These are phyloP conservation scores for Pichia pseudocactophila DNA, from an alignment of 805 yeast genomes.

Conservation along the genomic window DNA sequence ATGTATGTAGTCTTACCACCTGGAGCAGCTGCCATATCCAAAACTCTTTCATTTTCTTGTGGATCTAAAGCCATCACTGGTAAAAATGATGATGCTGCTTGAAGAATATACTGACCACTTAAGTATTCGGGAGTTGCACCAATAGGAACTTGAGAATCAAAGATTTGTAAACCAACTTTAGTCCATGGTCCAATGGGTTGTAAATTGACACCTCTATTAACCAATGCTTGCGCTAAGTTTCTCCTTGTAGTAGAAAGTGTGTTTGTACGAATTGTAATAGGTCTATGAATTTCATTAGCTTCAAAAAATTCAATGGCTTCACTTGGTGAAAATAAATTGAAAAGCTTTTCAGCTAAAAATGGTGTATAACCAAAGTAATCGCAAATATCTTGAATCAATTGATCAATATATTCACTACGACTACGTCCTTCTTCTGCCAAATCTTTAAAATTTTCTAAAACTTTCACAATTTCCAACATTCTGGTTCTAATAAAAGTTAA, in stretches of 20 bases:
- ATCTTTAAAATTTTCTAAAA: constrained; percentile 78
- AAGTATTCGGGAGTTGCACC: constrained; percentile 99
- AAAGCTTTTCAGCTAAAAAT: constrained; percentile 87
- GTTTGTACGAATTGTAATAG: constrained; percentile 95
- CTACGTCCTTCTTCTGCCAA: constrained; percentile 80
- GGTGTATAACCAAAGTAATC: constrained; percentile 90
- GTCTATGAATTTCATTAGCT: constrained; percentile 96
- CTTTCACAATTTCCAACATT: constrained; percentile 92
- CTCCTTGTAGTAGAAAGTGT: constrained; percentile 91
- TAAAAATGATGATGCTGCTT: constrained; percentile 95
- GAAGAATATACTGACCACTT: constrained; percentile 95
- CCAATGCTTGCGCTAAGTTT: constrained; percentile 89
- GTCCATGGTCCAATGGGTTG: constrained; percentile 99
- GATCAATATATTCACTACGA: constrained; percentile 72
- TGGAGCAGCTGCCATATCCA: constrained; percentile 99
- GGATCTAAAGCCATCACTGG: constrained; percentile 98
- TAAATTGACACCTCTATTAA: constrained; percentile 92
- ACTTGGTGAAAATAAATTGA: constrained; percentile 83
- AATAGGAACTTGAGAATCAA: constrained; percentile 98
- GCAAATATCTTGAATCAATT: constrained; percentile 78
- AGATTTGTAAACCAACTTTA: constrained; percentile 93
- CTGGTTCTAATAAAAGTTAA: constrained; percentile 80
- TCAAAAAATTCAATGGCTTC: constrained; percentile 98
- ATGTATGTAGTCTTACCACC: constrained; percentile 97
- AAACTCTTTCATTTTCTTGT: constrained; percentile 89